Evolutionary conservation across 2,329 filamentous ascomycete species (phyloP), one percentile per base, ranked within the genome.

Genomic region (Colletotrichum navitas): DNA sequence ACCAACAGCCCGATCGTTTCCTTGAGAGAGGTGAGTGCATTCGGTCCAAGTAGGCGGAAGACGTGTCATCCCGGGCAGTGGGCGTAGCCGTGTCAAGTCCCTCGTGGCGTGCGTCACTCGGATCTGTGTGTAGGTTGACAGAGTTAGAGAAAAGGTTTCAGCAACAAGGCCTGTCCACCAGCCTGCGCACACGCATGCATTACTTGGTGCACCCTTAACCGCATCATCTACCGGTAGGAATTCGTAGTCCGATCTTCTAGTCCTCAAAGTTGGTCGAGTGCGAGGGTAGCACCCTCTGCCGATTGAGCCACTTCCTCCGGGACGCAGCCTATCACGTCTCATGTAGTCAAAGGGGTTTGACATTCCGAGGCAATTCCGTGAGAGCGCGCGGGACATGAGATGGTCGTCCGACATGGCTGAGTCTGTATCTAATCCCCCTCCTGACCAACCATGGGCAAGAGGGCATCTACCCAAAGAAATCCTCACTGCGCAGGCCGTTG

Each of bases 91-190:
- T 71, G 65, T 71, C 68, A 60, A 63, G 59, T 41, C 47, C 36
- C n/a, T 59, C 34, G 26, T 63, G 68, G 68, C 52, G 32, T 60
- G 65, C 69, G 65, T 60, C 69, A 72, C 65, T 72, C 69, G 69
- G 69, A 72, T 72, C 69, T 72, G 69, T 72, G 69, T 69, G 65
- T 54, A 68, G 59, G 69, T 69, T 68, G 69, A 64, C 47, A 72
- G 69, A 72, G 69, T 72, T 68, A 69, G 69, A 72, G 54, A 60
- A 68, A n/a, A 49, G 65, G 69, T 72, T 72, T 72, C 69, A 72
- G 66, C 60, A 60, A 47, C 69, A 68, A 54, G 69, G 68, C 63
- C 65, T 68, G 68, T 59, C 59, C 68, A 58, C 47, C 54, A 59
- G 49, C 34, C 45, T 52, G 45, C 68, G 65, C 59, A 47, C 51